Base-by-base conservation (phyloP, 176 grass and related monocot species). In the Carex kokanica region DNA sequence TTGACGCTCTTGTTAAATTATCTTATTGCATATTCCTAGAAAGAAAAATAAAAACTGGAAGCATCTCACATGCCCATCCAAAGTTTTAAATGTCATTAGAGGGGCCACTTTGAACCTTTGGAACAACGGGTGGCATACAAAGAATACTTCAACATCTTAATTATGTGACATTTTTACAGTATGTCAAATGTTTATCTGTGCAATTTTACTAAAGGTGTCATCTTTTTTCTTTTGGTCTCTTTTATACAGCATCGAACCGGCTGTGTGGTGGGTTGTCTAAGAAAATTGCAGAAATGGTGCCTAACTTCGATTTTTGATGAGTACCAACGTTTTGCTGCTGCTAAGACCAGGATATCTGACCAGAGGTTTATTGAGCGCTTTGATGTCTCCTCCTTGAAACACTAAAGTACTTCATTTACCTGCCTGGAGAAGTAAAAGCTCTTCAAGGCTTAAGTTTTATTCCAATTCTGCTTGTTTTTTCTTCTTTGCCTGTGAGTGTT, bases 201-300 rank as follows among this genome's bases (percentile, higher is more conserved):
- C 25, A 32, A 29, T 17, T 77, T 14, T 57, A 43, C 14, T 24
- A 43, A 80, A 62, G 53, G 53, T 81, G 14, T 31, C 31, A 8
- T 54, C 0, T 43, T 31, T 31, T 55, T 75, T 54, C 13, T 31
- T 74, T 17, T 25, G 45, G 6, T 55, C 47, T 8, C 14, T 64
- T 66, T 74, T 61, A 78, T 92, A 47, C 89, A 97, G 94, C 94
- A 97, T 90, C 87, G 94, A 93, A 97, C 94, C 53, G 94, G 94
- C 55, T 93, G 91, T 49, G 81, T 97, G 41, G 87, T 97, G 32
- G 94, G 94, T 75, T 93, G 94, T 74, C 78, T 97, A 59, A 93
- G 94, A 87, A 97, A 97, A 86, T 53, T 97, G 80, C 91, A 97
- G 69, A 90, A 78, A 13, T 97, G 94, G 94, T 97, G 91, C 59